A percentile compares a stretch with the other conserved stretches of the same genome.
Evolutionary conservation across 2,329 filamentous ascomycete species (phyloP).

Genomic region (Cladosporium cucumerinum): DNA sequence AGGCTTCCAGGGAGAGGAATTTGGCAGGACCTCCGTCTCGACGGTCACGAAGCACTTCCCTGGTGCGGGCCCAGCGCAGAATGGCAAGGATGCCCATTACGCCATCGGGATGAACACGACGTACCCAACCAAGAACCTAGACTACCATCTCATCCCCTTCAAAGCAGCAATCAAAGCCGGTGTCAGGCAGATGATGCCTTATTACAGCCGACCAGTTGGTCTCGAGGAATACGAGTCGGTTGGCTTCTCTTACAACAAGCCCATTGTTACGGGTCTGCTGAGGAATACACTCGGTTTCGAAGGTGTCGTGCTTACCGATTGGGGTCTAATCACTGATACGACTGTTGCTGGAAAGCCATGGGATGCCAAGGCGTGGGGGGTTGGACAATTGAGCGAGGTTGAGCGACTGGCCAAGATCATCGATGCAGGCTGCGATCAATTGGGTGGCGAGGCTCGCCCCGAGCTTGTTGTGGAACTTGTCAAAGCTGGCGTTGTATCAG

Average conservation of each 20-base stretch:
- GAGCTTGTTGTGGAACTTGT: slow-evolving; percentile 30
- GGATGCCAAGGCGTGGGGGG: slow-evolving; percentile 50
- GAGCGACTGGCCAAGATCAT: slow-evolving; percentile 45
- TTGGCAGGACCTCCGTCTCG: slow-evolving; percentile 45
- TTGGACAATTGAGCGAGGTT: slow-evolving; percentile 44
- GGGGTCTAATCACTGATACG: slow-evolving; percentile 54
- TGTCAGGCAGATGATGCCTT: slow-evolving; percentile 52
- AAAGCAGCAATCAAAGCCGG: slow-evolving; percentile 50
- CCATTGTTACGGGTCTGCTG: slow-evolving; percentile 62
- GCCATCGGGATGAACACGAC: slow-evolving; percentile 51
- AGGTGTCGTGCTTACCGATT: slow-evolving; percentile 64
- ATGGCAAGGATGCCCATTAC: slow-evolving; percentile 54
- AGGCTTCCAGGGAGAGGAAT: slow-evolving; percentile 46
- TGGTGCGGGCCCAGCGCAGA: slow-evolving; percentile 48
- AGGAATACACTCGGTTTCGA: slow-evolving; percentile 72
- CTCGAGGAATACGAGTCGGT: slow-evolving; percentile 45
- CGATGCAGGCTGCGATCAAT: slow-evolving; percentile 52
- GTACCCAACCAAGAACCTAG: slow-evolving; percentile 51
- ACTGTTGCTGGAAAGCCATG: slow-evolving; percentile 43
- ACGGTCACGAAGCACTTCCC: slow-evolving; percentile 56
- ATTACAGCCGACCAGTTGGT: slow-evolving; percentile 50
- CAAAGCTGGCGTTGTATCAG: slow-evolving; percentile 24
- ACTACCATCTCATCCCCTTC: slow-evolving; percentile 52
- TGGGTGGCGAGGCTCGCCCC: slow-evolving; percentile 49
- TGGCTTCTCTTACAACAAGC: slow-evolving; percentile 52